Evolutionary conservation across 2,329 filamentous ascomycete genomes (phyloP).

Genomic region (Trichophyton simii): DNA sequence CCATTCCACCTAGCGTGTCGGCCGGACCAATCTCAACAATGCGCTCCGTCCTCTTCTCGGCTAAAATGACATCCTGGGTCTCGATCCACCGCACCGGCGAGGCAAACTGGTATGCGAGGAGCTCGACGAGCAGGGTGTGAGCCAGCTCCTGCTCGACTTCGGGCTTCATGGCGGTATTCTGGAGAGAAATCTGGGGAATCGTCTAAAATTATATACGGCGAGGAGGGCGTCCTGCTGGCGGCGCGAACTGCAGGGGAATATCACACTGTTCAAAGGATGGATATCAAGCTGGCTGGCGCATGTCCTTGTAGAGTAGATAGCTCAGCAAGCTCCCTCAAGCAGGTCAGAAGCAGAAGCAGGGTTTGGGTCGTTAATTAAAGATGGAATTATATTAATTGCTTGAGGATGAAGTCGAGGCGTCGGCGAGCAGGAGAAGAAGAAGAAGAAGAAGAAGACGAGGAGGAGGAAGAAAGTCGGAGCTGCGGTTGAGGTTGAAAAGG

Average conservation of each 20-base stretch:
- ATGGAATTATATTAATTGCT: not conserved
- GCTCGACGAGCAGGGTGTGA: conserved; percentile 95
- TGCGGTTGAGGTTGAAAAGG: conserved; percentile 8
- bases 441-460: conserved; percentile 11
- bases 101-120: conserved; percentile 97
- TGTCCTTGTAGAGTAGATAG: not conserved
- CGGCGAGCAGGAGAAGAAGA: not conserved
- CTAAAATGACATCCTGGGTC: conserved; percentile 98
- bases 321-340: not conserved
- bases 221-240: not conserved
- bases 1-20: conserved; percentile 95
- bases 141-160: conserved; percentile 99
- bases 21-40: conserved; percentile 96
- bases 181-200: not conserved
- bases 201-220: not conserved
- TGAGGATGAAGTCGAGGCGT: conserved; percentile 11
- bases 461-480: conserved; percentile 10
- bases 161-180: conserved; percentile 62
- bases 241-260: not conserved
- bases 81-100: conserved; percentile 99
- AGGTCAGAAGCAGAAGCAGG: not conserved
- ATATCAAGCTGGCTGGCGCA: not conserved
- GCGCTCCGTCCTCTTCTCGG: conserved; percentile 87
- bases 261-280: not conserved
- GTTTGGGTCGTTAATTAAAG: not conserved